Conservation (phyloP, 2,329 filamentous ascomycete species). For the Phaeosphaeriaceae sp. region DNA sequence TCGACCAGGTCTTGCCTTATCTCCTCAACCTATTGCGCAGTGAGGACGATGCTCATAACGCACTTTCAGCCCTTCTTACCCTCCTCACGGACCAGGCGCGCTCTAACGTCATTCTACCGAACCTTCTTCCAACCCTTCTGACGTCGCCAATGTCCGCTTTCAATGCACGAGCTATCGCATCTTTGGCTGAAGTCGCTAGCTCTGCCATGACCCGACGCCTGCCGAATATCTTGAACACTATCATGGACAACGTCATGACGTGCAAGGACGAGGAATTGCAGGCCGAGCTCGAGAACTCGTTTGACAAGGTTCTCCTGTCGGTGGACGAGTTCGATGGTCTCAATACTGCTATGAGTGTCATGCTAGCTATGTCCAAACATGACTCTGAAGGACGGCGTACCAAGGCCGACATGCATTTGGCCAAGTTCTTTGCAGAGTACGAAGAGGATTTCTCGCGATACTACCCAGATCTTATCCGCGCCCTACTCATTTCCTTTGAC, state of each 20-base stretch:
- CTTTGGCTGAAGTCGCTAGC: slow-evolving; percentile 88
- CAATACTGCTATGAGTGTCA: slow-evolving; percentile 93
- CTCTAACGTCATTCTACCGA: slow-evolving; percentile 95
- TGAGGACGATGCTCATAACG: slow-evolving; percentile 88
- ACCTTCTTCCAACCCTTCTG: slow-evolving; percentile 91
- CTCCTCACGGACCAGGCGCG: slow-evolving; percentile 91
- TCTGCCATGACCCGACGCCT: slow-evolving; percentile 89
- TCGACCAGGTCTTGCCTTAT: slow-evolving; percentile 93
- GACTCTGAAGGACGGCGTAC: slow-evolving; percentile 88
- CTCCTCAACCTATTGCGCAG: slow-evolving; percentile 88
- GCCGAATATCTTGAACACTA: slow-evolving; percentile 86
- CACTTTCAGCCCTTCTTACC: slow-evolving; percentile 88
- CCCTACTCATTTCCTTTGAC: slow-evolving; percentile 89
- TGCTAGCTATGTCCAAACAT: slow-evolving; percentile 86
- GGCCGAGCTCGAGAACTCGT: slow-evolving; percentile 76
- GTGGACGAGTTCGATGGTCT: slow-evolving; percentile 96
- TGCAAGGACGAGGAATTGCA: slow-evolving; percentile 77
- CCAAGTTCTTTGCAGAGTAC: slow-evolving; percentile 82
- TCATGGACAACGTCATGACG: slow-evolving; percentile 90
- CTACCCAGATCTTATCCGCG: slow-evolving; percentile 92
- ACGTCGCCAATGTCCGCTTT: slow-evolving; percentile 90
- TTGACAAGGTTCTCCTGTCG: slow-evolving; percentile 88
- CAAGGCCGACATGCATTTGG: slow-evolving; percentile 78
- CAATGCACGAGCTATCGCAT: slow-evolving; percentile 93
- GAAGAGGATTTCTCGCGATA: slow-evolving; percentile 93